Conservation (phyloP, 1,284 basidiomycete genomes). For the Cystobasidium pallidum region DNA sequence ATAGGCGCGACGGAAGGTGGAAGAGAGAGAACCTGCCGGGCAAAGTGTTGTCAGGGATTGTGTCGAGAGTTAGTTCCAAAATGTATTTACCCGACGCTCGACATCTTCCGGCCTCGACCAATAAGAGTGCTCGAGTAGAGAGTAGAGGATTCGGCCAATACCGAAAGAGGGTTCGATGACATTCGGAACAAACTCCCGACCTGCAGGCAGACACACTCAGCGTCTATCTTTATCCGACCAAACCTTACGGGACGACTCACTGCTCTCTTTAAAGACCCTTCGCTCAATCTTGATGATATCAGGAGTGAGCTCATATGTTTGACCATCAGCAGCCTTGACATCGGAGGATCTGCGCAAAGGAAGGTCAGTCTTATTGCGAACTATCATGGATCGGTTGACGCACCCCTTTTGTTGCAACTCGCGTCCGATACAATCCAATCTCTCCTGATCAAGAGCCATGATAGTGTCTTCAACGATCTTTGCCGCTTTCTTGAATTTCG, state of each 20-base stretch:
- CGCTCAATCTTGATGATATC: conserved; percentile 79
- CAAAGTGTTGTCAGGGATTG: background rate
- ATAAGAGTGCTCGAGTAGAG: conserved; percentile 91
- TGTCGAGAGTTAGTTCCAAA: no score
- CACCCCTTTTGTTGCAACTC: conserved; percentile 74
- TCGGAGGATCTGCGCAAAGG: conserved; percentile 48
- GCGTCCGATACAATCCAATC: conserved; percentile 70
- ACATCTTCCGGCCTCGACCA: conserved; percentile 91
- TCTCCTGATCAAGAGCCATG: conserved; percentile 69
- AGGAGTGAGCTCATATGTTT: conserved; percentile 71
- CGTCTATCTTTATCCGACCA: background rate
- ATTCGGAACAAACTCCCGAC: conserved; percentile 93
- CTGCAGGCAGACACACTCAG: conserved; percentile 54
- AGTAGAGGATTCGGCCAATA: conserved; percentile 93
- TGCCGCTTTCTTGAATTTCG: conserved; percentile 85
- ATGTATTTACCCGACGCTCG: conserved; percentile 69
- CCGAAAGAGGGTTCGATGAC: conserved; percentile 99
- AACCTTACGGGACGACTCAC: conserved; percentile 58
- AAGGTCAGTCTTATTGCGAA: conserved; percentile 47
- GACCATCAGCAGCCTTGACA: conserved; percentile 63
- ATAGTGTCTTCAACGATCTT: conserved; percentile 72
- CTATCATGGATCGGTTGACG: conserved; percentile 44
- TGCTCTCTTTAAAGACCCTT: conserved; percentile 85
- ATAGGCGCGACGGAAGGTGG: conserved; percentile 91
- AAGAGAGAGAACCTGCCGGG: conserved; percentile 76